These are phyloP conservation scores for Psilocybe cyanescens DNA, from an alignment of 768 basidiomycete species.

Conservation along the genomic window DNA sequence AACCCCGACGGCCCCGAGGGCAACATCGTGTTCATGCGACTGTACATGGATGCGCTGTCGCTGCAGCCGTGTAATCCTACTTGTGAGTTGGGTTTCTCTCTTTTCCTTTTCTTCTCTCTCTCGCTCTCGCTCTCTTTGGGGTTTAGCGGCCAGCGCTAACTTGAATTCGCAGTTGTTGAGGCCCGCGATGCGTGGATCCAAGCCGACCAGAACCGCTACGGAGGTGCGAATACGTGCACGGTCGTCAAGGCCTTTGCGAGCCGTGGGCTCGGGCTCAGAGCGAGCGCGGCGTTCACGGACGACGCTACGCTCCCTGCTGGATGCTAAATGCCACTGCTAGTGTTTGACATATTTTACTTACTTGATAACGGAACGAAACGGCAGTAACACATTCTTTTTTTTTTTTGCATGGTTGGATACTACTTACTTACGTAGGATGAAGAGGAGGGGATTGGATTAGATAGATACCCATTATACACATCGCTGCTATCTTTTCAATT, in stretches of 20 bases:
- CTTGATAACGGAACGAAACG: no score
- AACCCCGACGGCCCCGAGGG: constrained; percentile 45
- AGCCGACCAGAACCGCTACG: constrained; percentile 51
- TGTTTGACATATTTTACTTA: no score
- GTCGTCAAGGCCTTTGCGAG: constrained; percentile 53
- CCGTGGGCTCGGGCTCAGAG: constrained; percentile 49
- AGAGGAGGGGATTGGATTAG: no score
- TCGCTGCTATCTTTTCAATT: no score
- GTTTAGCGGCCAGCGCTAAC: background rate
- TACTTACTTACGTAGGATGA: no score
- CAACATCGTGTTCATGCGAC: constrained; percentile 55
- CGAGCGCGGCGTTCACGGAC: constrained; percentile 27
- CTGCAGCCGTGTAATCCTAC: constrained; percentile 56
- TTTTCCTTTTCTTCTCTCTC: background rate
- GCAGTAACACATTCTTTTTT: no score
- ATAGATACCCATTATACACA: no score
- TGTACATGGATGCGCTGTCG: constrained; percentile 54
- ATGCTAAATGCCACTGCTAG: constrained; percentile 3
- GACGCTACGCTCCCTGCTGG: constrained; percentile 30
- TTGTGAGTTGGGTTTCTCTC: constrained; percentile 32
- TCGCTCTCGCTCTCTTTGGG: background rate
- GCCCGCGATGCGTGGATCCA: constrained; percentile 57
- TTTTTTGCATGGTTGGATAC: no score
- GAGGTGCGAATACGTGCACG: constrained; percentile 46
- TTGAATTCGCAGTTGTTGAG: constrained; percentile 34